These are phyloP conservation scores for Podila epicladia DNA, from an alignment of 192 early-diverging fungal species.

Conservation along the genomic window DNA sequence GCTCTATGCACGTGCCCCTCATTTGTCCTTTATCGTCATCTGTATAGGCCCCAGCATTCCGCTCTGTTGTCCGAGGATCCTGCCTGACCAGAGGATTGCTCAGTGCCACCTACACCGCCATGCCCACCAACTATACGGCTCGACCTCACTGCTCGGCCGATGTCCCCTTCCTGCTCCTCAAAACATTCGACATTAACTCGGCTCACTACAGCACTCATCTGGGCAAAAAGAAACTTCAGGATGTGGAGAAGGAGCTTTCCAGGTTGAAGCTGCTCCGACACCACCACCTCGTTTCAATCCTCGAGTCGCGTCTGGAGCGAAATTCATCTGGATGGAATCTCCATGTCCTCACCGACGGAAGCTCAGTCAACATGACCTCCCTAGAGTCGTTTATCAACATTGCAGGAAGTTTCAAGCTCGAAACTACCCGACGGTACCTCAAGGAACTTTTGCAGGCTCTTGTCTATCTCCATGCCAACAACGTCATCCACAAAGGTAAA, in stretches of 20 bases:
- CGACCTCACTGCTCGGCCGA: constrained; percentile 39
- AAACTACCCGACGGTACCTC: constrained; percentile 68
- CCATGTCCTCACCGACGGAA: constrained; percentile 62
- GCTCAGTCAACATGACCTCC: constrained; percentile 57
- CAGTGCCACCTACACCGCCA: constrained; percentile 50
- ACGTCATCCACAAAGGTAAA: constrained; percentile 71
- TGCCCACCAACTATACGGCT: constrained; percentile 46
- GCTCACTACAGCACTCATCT: constrained; percentile 58
- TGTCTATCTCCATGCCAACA: constrained; percentile 70
- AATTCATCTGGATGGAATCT: constrained; percentile 50
- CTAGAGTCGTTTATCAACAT: constrained; percentile 71
- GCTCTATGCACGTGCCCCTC: not conserved
- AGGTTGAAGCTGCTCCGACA: constrained; percentile 66
- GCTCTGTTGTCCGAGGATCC: constrained; percentile 40
- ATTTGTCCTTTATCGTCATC: not conserved
- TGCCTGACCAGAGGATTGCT: constrained; percentile 38
- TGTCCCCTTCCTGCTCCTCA: constrained; percentile 44
- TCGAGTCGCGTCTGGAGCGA: constrained; percentile 65
- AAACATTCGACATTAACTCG: constrained; percentile 55
- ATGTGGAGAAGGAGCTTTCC: constrained; percentile 68
- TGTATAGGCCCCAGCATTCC: constrained; percentile 40
- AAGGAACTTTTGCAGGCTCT: constrained; percentile 73
- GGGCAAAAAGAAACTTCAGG: constrained; percentile 67
- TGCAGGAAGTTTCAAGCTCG: constrained; percentile 67
- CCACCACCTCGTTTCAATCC: constrained; percentile 65